Conservation (phyloP, 805 yeast genomes). For the Clavispora phyllophila region DNA sequence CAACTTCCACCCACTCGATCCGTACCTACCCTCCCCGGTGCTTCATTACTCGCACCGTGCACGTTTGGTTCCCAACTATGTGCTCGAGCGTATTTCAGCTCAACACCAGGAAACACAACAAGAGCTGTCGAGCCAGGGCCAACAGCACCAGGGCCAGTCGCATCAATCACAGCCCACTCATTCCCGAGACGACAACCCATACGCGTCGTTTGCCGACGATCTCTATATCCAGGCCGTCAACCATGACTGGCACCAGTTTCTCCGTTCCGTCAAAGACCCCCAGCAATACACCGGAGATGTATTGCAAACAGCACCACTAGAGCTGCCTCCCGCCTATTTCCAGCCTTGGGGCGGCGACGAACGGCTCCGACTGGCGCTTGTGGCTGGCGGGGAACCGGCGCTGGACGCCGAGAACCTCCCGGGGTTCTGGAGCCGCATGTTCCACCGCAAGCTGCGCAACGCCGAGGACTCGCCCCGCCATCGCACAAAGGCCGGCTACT, state of each 20-base stretch:
- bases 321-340: conserved; percentile 37
- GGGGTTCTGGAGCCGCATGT: conserved; percentile 11
- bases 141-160: conserved; percentile 28
- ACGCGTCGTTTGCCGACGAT: conserved; percentile 32
- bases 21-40: conserved; percentile 24
- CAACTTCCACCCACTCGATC: conserved; percentile 13
- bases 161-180: conserved; percentile 7
- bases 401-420: conserved; percentile 17
- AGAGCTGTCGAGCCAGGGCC: conserved; percentile 6
- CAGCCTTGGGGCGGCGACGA: conserved; percentile 70
- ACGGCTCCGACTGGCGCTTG: conserved; percentile 50
- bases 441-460: conserved; percentile 4
- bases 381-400: conserved; percentile 29
- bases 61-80: conserved; percentile 56
- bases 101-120: conserved; percentile 29
- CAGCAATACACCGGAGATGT: conserved; percentile 30
- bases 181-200: conserved; percentile 26
- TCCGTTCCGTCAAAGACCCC: conserved; percentile 44
- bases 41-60: conserved; percentile 33
- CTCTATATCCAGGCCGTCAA: conserved; percentile 34
- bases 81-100: conserved; percentile 48
- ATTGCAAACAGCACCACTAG: conserved; percentile 21
- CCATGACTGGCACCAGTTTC: conserved; percentile 48
- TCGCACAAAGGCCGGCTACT: conserved; percentile 56
- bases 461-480: conserved; percentile 25